phyloP scores from a whole-genome alignment of 768 basidiomycete species.

The Phlebiopsis gigantea region DNA sequence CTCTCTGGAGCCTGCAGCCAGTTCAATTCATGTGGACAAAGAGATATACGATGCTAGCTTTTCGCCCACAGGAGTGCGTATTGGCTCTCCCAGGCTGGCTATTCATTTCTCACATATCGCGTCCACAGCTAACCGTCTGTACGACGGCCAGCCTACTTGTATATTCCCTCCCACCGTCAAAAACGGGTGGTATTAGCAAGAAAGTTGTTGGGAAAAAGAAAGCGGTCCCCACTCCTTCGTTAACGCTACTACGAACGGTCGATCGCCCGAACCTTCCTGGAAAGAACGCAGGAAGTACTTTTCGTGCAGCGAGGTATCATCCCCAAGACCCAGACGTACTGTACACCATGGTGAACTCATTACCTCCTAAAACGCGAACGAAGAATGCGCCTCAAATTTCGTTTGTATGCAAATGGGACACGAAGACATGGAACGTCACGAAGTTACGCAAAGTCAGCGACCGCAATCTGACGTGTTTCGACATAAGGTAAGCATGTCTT shows the following conservation, averaged over 20 bases:
- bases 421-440: conserved; percentile 59
- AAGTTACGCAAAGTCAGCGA: conserved; percentile 71
- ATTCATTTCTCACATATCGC: not conserved
- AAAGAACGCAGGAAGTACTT: conserved; percentile 44
- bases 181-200: conserved; percentile 24
- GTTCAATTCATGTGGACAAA: conserved; percentile 46
- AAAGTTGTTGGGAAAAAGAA: conserved; percentile 37
- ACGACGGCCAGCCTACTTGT: conserved; percentile 61
- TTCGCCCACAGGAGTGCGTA: conserved; percentile 54
- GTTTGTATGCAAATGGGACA: conserved; percentile 71
- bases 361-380: conserved; percentile 49
- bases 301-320: conserved; percentile 65
- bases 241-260: conserved; percentile 46
- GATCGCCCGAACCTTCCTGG: conserved; percentile 49
- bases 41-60: conserved; percentile 89
- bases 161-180: conserved; percentile 45
- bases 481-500: conserved; percentile 59
- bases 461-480: conserved; percentile 81
- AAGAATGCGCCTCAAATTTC: conserved; percentile 55
- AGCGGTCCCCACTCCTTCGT: no score
- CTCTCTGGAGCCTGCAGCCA: conserved; percentile 33
- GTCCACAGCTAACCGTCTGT: conserved; percentile 54
- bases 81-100: not conserved
- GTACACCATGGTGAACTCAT: conserved; percentile 70
- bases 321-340: conserved; percentile 45